Conservation (phyloP, 1,284 basidiomycete species). For the Austroboletus niveus region DNA sequence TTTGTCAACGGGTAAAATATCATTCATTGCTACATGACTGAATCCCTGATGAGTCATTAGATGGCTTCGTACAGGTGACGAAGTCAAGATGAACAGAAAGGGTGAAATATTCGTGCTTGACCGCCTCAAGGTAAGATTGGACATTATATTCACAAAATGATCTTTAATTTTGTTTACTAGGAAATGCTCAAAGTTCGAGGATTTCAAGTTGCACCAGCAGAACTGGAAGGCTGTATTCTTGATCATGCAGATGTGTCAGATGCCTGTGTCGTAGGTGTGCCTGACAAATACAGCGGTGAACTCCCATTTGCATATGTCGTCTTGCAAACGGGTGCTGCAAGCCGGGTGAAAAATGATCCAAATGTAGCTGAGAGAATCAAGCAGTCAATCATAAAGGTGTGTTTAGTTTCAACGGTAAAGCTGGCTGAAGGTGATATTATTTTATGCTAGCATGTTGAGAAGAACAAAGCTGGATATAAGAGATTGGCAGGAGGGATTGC, state of each 20-base stretch:
- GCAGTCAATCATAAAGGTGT: conserved; percentile 39
- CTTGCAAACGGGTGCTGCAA: conserved; percentile 42
- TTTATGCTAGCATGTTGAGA: conserved; percentile 58
- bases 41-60: conserved; percentile 39
- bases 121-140: conserved; percentile 55
- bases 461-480: conserved; percentile 72
- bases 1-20: conserved; percentile 48
- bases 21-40: neutral
- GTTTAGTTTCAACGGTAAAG: neutral
- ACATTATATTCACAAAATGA: neutral
- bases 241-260: conserved; percentile 58
- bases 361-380: conserved; percentile 43
- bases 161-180: conserved; percentile 25
- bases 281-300: conserved; percentile 79
- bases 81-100: conserved; percentile 56
- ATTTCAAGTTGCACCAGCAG: conserved; percentile 65
- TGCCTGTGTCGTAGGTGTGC: conserved; percentile 67
- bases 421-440: conserved; percentile 1
- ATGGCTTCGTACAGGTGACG: conserved; percentile 72
- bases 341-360: conserved; percentile 36
- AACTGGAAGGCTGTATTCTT: conserved; percentile 74
- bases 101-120: conserved; percentile 66
- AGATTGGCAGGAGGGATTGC: conserved; percentile 64
- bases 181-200: conserved; percentile 67
- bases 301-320: conserved; percentile 75